Conservation (phyloP, 2,329 filamentous ascomycete genomes). For the Aspergillus tamarii region DNA sequence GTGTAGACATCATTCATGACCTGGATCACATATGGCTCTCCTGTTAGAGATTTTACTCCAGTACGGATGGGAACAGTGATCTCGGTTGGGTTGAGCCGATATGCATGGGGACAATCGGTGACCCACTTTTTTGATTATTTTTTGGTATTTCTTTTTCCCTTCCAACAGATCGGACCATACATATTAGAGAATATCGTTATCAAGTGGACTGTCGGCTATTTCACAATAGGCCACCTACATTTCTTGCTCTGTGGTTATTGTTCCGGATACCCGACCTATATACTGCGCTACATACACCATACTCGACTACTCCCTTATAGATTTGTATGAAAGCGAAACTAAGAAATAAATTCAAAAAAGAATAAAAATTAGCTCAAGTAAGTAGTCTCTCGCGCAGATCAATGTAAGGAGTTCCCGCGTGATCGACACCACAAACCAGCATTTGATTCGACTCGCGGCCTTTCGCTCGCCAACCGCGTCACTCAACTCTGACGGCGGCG, state of each 20-base stretch:
- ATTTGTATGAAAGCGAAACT: background rate
- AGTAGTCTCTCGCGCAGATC: conserved; percentile 22
- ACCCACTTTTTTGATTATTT: background rate
- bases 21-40: background rate
- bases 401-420: conserved; percentile 30
- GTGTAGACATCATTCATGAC: background rate
- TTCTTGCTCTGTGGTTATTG: background rate
- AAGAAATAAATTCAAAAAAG: background rate
- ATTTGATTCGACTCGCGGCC: conserved; percentile 13
- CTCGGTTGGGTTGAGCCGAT: conserved; percentile 2
- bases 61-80: background rate
- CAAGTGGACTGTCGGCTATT: background rate
- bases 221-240: background rate
- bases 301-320: background rate
- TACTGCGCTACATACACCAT: background rate
- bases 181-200: background rate
- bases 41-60: background rate
- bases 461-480: conserved; percentile 19
- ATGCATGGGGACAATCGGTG: conserved; percentile 4
- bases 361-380: background rate
- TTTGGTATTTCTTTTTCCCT: conserved; percentile 2
- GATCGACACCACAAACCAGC: conserved; percentile 25
- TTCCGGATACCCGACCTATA: background rate
- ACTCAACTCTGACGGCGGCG: conserved; percentile 10
- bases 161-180: conserved; percentile 5